Base-by-base conservation (phyloP, 805 yeast species). In the Kazachstania viticola region DNA sequence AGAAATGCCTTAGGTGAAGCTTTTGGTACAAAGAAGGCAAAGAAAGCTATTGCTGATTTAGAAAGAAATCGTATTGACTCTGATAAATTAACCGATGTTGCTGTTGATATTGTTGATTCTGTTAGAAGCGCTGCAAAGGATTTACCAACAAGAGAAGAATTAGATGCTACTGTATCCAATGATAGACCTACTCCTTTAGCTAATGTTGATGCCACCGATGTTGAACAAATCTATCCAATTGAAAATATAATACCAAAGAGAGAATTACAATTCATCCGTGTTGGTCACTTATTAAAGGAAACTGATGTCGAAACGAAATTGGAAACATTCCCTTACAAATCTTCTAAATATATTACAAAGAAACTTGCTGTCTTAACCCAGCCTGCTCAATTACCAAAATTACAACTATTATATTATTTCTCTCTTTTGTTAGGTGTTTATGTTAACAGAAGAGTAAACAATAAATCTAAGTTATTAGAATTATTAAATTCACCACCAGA, bases 11-110 rank as follows among this genome's bases (percentile, higher is more conserved):
- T 91, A 50, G 98, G 98, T 50, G 88, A 84, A 59, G 93, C 91
- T 3, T 91, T 91, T 47, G 98, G 98, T 68, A 88, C 98, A 36
- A 87, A 82, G 62, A 87, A 76, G 62, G 96, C 96, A 40, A 88
- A 84, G 63, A 79, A 83, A 46, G 94, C 94, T 22, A 80, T 91
- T 48, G 62, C 71, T 31, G 88, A 79, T 52, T 59, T 75, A 47
- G 91, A 78, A 48, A 74, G 79, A 56, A 91, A 91, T 60, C 69
- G 80, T 46, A 76, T 91, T 49, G 96, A 91, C 53, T 70, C 95
- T 2, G 93, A 74, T 32, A 72, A 75, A 56, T 69, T 91, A 43
- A 79, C 71, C 34, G 79, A 69, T 37, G 64, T 75, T 31, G 91
- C 88, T 52, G 56, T 73, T 37, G 91, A 82, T 45, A 87, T 88